These are phyloP conservation scores for Coffea humblotiana DNA, from an alignment of 305 asterid genomes.

Conservation along the genomic window DNA sequence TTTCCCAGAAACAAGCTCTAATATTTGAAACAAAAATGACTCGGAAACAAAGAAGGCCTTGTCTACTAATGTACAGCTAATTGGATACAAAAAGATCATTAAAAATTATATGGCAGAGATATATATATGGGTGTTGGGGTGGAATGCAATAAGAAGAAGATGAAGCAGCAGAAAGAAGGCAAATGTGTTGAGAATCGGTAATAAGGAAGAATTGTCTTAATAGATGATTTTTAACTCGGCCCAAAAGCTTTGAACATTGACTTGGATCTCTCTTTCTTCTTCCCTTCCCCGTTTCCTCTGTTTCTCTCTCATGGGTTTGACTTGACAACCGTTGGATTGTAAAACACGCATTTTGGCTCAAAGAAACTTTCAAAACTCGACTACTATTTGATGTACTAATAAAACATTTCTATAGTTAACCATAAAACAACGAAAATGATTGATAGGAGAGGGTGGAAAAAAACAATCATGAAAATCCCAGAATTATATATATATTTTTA, in stretches of 20 bases:
- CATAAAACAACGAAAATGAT: neutral
- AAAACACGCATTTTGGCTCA: constrained; percentile 38
- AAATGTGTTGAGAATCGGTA: constrained; percentile 9
- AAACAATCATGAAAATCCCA: neutral
- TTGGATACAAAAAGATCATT: constrained; percentile 21
- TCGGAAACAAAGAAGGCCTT: constrained; percentile 9
- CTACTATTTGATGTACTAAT: neutral
- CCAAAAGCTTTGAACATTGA: constrained; percentile 61
- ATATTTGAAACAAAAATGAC: constrained; percentile 34
- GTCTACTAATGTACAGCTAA: constrained; percentile 3
- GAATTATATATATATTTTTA: too few species aligned
- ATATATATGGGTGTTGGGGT: neutral
- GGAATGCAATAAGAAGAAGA: constrained; percentile 17
- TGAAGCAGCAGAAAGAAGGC: constrained; percentile 13
- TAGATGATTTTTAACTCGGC: constrained; percentile 45
- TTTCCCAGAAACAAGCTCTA: constrained; percentile 30
- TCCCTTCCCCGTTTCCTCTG: constrained; percentile 4
- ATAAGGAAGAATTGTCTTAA: constrained; percentile 25
- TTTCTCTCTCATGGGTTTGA: constrained; percentile 39
- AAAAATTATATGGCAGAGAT: constrained; percentile 7
- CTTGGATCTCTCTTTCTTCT: constrained; percentile 35
- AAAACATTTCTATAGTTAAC: neutral
- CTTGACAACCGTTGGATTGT: constrained; percentile 36
- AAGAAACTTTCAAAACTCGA: constrained; percentile 33
- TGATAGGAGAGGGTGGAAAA: neutral